Base-by-base conservation (phyloP, 306 rosid genomes). In the Sophora flavescens region DNA sequence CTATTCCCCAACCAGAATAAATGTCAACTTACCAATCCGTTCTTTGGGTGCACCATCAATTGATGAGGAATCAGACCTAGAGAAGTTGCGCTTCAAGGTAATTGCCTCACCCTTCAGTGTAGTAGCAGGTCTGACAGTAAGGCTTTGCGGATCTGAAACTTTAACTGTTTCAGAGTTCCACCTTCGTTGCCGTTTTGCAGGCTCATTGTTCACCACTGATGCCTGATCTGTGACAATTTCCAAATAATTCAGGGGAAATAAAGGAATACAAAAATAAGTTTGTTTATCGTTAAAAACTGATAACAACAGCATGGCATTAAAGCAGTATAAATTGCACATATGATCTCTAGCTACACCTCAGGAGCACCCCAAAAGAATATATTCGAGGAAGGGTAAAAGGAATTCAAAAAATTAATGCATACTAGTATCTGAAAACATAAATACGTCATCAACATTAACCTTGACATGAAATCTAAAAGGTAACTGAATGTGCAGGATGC, bases 131-230 rank as follows among this genome's bases (percentile, higher is more conserved):
- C 89, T 83, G 72, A 78, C 82, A 52, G 67, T 74, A 74, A 91
- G 44, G 62, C 76, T 81, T 68, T 86, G 91, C 2, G 86, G 84
- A 82, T 88, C 93, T 36, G 89, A 78, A 69, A 85, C 86, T 83
- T 91, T 91, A 39, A 81, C 59, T 70, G 67, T 71, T 70, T 91
- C 99, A 79, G 87, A 33, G 70, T 82, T 89, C 99, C 99, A 96
- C 87, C 93, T 86, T 9, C 99, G 96, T 74, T 87, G 93, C 90
- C 98, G 87, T 87, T 96, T 96, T 33, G 83, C 51, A 58, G 97
- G 91, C 83, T 96, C 97, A 75, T 28, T 87, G 78, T 72, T 90
- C 79, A 88, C 96, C 78, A 66, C 85, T 41, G 53, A 70, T 48
- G 79, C 72, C 81, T 88, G 92, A 75, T 92, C 98, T 89, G 85